Evolutionary conservation across 306 rosid genomes (phyloP).

Genomic region (Albizia julibrissin): DNA sequence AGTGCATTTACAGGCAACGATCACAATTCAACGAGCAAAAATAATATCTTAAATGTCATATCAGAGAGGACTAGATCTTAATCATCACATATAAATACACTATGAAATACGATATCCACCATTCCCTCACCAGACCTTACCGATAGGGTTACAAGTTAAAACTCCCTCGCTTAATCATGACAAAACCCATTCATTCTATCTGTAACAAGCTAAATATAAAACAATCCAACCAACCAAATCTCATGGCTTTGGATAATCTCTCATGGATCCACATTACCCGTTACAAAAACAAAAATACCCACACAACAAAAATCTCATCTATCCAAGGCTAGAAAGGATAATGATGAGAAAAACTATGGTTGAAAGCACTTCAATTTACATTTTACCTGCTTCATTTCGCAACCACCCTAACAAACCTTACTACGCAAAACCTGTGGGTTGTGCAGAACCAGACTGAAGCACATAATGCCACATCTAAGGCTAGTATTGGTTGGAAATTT

Average conservation of each 20-base stretch:
- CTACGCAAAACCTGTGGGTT: constrained; percentile 57
- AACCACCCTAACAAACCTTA: constrained; percentile 59
- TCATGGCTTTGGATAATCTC: constrained; percentile 17
- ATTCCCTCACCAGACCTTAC: neutral
- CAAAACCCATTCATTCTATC: constrained; percentile 11
- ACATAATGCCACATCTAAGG: constrained; percentile 35
- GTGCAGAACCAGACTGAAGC: constrained; percentile 50
- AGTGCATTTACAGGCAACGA: neutral
- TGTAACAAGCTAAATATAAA: constrained; percentile 38
- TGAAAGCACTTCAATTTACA: constrained; percentile 41
- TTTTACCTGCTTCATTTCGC: constrained; percentile 44
- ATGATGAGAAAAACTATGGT: constrained; percentile 23
- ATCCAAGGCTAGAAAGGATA: constrained; percentile 26
- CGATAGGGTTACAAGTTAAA: neutral
- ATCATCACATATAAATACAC: neutral
- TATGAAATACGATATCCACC: neutral
- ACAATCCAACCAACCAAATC: constrained; percentile 36
- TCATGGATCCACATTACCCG: constrained; percentile 18
- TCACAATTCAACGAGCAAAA: neutral
- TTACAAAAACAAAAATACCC: constrained; percentile 30
- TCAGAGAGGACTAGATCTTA: neutral
- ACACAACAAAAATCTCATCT: constrained; percentile 36
- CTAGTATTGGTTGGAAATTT: constrained; percentile 29
- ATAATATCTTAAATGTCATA: neutral
- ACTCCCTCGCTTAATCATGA: neutral